Conservation (phyloP, 345 rosid species). For the Brassica juncea region DNA sequence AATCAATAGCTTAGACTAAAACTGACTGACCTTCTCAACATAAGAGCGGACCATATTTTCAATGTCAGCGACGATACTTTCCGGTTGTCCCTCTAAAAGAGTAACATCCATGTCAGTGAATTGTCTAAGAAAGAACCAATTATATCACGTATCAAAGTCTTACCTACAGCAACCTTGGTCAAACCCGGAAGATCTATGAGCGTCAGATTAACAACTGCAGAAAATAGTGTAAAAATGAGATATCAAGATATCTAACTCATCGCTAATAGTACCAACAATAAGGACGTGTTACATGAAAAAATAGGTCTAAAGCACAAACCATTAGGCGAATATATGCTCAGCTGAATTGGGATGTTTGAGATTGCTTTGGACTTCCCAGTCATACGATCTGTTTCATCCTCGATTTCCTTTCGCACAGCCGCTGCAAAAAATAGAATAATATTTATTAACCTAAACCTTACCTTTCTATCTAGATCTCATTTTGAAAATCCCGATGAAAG, state of each 20-base stretch:
- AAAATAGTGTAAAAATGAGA: conserved; percentile 21
- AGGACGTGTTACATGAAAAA: neutral
- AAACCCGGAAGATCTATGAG: conserved; percentile 98
- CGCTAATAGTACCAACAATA: neutral
- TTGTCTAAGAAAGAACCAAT: conserved; percentile 32
- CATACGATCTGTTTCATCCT: conserved; percentile 69
- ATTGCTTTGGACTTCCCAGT: conserved; percentile 65
- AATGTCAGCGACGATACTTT: conserved; percentile 83
- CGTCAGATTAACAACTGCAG: conserved; percentile 93
- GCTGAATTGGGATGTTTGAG: conserved; percentile 64
- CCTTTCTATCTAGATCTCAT: neutral
- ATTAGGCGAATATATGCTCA: conserved; percentile 73
- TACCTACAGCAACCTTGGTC: conserved; percentile 99
- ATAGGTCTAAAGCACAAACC: conserved; percentile 51
- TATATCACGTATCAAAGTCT: conserved; percentile 33
- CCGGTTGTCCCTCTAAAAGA: conserved; percentile 90
- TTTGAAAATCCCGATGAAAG: neutral
- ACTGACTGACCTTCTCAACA: conserved; percentile 90
- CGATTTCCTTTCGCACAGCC: conserved; percentile 62
- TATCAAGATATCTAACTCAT: neutral
- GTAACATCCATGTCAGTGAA: conserved; percentile 23
- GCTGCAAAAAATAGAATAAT: conserved; percentile 42
- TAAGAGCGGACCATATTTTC: conserved; percentile 97
- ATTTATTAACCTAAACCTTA: conserved; percentile 14
- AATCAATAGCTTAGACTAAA: conserved; percentile 5